Percentiles rank a stretch among this genome's conserved stretches.
These are phyloP conservation scores for Nyssa sinensis DNA, from an alignment of 148 eudicot species.

Conservation along the genomic window DNA sequence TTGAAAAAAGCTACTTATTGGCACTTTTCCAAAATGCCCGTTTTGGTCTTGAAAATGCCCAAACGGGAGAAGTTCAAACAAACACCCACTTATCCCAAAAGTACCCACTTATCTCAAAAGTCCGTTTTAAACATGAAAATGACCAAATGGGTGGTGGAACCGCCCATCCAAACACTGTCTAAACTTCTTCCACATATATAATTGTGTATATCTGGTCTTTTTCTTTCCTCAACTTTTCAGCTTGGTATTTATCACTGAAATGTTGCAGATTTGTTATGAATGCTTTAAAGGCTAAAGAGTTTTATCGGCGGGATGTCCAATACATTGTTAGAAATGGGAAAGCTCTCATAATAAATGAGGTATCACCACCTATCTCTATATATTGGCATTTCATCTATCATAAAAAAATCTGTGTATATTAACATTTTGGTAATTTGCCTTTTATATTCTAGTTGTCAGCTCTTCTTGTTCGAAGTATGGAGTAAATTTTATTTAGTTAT, in stretches of 20 bases:
- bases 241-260: conserved; percentile 10
- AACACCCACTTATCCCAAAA: too few species aligned
- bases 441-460: not conserved
- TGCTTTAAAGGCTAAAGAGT: conserved; percentile 97
- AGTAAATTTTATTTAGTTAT: not conserved
- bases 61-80: too few species aligned
- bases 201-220: not conserved
- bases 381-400: not conserved
- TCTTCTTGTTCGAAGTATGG: not conserved
- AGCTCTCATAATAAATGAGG: conserved; percentile 97
- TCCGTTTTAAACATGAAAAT: too few species aligned
- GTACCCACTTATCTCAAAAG: too few species aligned
- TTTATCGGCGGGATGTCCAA: conserved; percentile 83
- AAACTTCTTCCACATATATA: not conserved
- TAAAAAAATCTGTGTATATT: not conserved
- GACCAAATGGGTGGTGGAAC: too few species aligned
- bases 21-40: too few species aligned
- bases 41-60: too few species aligned
- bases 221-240: not conserved
- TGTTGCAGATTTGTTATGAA: conserved; percentile 80
- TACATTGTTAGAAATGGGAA: conserved; percentile 91
- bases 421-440: not conserved
- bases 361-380: conserved; percentile 15
- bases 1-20: too few species aligned
- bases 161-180: too few species aligned